phyloP scores from a whole-genome alignment of 108 stramenopile species.

The Aureococcus anophagefferens region DNA sequence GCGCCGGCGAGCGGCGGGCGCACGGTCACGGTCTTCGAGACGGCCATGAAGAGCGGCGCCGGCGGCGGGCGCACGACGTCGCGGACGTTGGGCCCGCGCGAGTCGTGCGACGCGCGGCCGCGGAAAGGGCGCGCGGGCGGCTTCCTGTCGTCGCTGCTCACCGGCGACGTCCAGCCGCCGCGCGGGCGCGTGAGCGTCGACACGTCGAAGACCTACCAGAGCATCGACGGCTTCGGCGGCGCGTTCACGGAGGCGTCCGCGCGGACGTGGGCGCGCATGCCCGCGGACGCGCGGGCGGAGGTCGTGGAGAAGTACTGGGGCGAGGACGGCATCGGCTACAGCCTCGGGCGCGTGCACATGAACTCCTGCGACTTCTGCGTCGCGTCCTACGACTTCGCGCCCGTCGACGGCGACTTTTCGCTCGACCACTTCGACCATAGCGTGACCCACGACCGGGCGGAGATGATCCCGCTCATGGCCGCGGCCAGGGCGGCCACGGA shows the following conservation, averaged over 20 bases:
- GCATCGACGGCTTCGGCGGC: conserved; percentile 83
- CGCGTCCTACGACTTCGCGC: conserved; percentile 71
- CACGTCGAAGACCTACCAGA: conserved; percentile 12
- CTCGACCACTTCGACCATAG: conserved; percentile 65
- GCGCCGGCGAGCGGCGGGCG: too few species aligned
- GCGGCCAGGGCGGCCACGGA: conserved; percentile 12
- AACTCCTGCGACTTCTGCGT: conserved; percentile 92
- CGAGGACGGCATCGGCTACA: conserved; percentile 64
- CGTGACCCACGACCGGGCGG: conserved; percentile 61
- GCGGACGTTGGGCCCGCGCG: too few species aligned
- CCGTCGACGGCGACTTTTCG: conserved; percentile 69
- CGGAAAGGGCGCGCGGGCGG: too few species aligned
- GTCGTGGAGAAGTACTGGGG: conserved; percentile 82
- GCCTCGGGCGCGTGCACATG: conserved; percentile 76
- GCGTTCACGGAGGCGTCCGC: conserved; percentile 91
- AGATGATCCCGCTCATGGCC: conserved; percentile 68
- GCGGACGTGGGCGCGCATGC: conserved; percentile 67
- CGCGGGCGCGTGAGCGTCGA: too few species aligned
- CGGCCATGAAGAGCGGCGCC: too few species aligned
- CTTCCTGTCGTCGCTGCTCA: too few species aligned
- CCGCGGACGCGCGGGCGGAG: conserved; percentile 46
- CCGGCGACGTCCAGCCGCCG: too few species aligned
- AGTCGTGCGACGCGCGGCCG: too few species aligned
- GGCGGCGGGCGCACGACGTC: too few species aligned
- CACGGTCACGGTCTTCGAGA: too few species aligned